phyloP scores from a whole-genome alignment of 2,329 filamentous ascomycete genomes.

The Fusarium hostae region DNA sequence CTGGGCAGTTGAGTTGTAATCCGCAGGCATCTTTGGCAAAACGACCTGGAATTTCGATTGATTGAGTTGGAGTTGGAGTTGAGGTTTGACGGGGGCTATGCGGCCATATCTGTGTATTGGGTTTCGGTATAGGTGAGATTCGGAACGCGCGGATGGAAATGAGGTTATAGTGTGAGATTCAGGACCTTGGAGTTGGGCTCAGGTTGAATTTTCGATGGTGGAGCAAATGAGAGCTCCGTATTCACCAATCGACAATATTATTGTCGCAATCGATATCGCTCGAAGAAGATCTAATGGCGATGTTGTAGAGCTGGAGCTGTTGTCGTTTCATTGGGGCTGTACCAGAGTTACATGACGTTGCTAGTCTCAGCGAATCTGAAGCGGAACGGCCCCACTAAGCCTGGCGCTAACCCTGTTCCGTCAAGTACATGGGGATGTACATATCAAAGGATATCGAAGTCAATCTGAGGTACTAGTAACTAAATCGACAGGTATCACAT shows the following conservation, averaged over 20 bases:
- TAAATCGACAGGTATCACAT: background rate
- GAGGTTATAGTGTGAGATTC: slow-evolving; percentile 16
- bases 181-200: background rate
- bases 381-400: slow-evolving; percentile 22
- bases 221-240: background rate
- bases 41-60: background rate
- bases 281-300: background rate
- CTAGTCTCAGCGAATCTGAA: slow-evolving; percentile 28
- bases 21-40: slow-evolving; percentile 58
- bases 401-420: slow-evolving; percentile 4
- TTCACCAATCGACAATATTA: background rate
- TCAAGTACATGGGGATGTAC: background rate
- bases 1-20: slow-evolving; percentile 62
- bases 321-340: slow-evolving; percentile 8
- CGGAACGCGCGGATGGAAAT: slow-evolving; percentile 35
- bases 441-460: background rate
- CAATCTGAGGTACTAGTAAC: no score
- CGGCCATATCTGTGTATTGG: slow-evolving; percentile 31
- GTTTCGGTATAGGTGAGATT: slow-evolving; percentile 17
- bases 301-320: slow-evolving; percentile 17
- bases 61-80: background rate
- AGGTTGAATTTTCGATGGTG: background rate
- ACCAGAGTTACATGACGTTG: slow-evolving; percentile 33
- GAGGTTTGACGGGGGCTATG: slow-evolving; percentile 8
- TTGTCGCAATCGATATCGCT: slow-evolving; percentile 1